A percentile compares a stretch with the other conserved stretches of the same genome.
phyloP scores from a whole-genome alignment of 2,329 filamentous ascomycete species.

The Teratosphaeria nubilosa region DNA sequence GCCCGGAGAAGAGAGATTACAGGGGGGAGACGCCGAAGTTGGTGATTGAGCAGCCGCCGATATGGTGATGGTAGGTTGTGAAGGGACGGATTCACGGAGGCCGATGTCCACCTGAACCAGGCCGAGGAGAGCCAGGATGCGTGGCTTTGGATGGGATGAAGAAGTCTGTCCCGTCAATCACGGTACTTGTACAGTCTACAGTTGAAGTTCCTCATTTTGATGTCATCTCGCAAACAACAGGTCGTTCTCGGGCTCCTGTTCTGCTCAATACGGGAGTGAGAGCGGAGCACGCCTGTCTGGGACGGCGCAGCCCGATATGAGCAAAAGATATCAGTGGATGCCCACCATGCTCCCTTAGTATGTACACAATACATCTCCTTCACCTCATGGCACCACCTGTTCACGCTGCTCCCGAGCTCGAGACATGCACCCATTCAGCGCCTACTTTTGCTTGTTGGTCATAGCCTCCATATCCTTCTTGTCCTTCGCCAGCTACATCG shows the following conservation, averaged over 20 bases:
- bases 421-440: not conserved
- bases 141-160: too few species aligned
- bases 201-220: too few species aligned
- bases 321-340: too few species aligned
- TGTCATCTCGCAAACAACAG: too few species aligned
- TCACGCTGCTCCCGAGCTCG: not conserved
- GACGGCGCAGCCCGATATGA: too few species aligned
- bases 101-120: too few species aligned
- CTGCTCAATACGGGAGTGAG: too few species aligned
- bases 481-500: conserved; percentile 13
- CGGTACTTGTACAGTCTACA: too few species aligned
- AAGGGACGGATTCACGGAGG: not conserved
- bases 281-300: too few species aligned
- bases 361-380: not conserved
- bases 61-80: not conserved
- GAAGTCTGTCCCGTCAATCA: too few species aligned
- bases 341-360: not conserved
- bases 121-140: too few species aligned
- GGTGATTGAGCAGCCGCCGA: not conserved
- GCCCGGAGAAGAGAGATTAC: not conserved
- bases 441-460: conserved; percentile 9
- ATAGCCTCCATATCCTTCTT: conserved; percentile 13
- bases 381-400: not conserved
- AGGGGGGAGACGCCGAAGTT: not conserved
- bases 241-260: too few species aligned